Evolutionary conservation across 495 filamentous ascomycete genomes (phyloP).

Genomic region (Cryomyces antarcticus): DNA sequence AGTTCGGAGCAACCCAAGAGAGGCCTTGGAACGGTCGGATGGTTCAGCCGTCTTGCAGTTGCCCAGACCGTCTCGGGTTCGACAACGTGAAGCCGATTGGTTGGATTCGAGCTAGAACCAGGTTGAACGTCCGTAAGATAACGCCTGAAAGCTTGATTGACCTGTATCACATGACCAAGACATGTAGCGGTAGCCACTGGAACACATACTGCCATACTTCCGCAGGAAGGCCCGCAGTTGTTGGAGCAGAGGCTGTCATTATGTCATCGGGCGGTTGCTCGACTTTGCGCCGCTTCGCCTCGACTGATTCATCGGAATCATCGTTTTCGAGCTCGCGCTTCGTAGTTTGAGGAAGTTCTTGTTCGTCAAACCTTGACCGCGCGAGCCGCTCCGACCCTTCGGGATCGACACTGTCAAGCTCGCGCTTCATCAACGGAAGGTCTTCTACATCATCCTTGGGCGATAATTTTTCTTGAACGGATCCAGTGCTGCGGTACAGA

Average conservation of each 20-base stretch:
- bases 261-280: neutral
- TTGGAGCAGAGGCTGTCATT: neutral
- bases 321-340: neutral
- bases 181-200: constrained; percentile 9
- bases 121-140: constrained; percentile 23
- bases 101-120: constrained; percentile 12
- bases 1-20: no score
- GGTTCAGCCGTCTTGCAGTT: constrained; percentile 32
- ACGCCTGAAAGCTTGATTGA: constrained; percentile 15
- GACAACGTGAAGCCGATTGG: constrained; percentile 11
- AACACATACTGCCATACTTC: constrained; percentile 20
- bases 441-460: no score
- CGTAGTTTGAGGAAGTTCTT: no score
- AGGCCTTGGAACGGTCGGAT: constrained; percentile 32
- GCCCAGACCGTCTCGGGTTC: constrained; percentile 38
- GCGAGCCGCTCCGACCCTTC: no score
- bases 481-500: no score
- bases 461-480: no score
- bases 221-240: constrained; percentile 6
- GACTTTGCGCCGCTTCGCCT: neutral
- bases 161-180: constrained; percentile 15
- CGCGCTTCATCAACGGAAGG: no score
- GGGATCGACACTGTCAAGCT: no score
- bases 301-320: neutral
- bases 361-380: no score